These are phyloP conservation scores for Sporobolomyces phaffii DNA, from an alignment of 768 basidiomycete genomes.

Conservation along the genomic window DNA sequence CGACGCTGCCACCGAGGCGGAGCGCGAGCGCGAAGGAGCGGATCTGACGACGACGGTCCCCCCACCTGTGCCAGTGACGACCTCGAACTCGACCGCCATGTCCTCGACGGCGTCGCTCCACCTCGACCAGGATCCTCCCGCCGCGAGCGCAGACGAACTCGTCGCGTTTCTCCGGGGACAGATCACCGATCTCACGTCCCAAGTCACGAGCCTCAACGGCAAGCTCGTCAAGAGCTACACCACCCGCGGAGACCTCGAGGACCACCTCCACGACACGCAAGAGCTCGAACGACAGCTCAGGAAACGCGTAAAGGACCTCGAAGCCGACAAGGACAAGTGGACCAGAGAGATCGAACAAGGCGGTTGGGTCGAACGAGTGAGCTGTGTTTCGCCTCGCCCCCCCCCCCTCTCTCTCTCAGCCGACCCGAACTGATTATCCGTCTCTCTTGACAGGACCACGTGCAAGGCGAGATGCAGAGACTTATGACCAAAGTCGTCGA, in stretches of 20 bases:
- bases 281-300: slow-evolving; percentile 58
- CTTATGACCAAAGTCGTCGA: slow-evolving; percentile 93
- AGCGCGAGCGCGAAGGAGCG: too few species aligned
- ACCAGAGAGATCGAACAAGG: slow-evolving; percentile 85
- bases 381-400: neutral
- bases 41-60: too few species aligned
- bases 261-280: slow-evolving; percentile 66
- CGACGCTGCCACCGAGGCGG: neutral
- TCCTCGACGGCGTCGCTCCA: slow-evolving; percentile 18
- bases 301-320: slow-evolving; percentile 68
- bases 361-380: slow-evolving; percentile 75
- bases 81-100: slow-evolving; percentile 7
- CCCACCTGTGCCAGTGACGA: too few species aligned
- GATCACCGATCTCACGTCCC: slow-evolving; percentile 77
- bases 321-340: slow-evolving; percentile 78
- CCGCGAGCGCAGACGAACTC: slow-evolving; percentile 46
- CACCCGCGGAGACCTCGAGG: slow-evolving; percentile 85
- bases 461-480: slow-evolving; percentile 81
- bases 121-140: neutral
- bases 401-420: neutral
- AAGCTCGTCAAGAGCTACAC: slow-evolving; percentile 92
- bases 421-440: neutral
- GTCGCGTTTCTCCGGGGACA: slow-evolving; percentile 73
- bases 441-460: slow-evolving; percentile 54
- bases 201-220: slow-evolving; percentile 80